phyloP scores from a whole-genome alignment of 2,329 filamentous ascomycete genomes.

The Penicillium sp. region DNA sequence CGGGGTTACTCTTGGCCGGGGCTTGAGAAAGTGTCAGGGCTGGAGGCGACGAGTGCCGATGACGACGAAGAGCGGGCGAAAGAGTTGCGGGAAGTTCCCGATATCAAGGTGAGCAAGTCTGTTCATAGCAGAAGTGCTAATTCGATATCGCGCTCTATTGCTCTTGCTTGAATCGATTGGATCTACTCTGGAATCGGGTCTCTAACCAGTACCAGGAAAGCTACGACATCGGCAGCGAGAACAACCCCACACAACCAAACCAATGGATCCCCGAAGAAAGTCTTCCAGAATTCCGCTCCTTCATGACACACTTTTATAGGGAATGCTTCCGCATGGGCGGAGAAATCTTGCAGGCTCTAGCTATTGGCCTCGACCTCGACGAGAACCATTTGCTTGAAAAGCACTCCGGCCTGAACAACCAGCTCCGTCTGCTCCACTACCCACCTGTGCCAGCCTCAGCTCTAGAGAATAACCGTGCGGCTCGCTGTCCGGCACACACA shows the following conservation, averaged over 20 bases:
- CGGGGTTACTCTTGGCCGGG: constrained; percentile 60
- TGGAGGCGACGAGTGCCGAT: constrained; percentile 38
- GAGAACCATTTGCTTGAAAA: constrained; percentile 48
- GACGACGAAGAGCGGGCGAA: constrained; percentile 44
- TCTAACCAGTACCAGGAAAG: constrained; percentile 44
- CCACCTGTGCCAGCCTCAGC: constrained; percentile 49
- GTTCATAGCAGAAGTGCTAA: background rate
- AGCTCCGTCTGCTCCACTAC: constrained; percentile 63
- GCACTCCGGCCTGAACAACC: constrained; percentile 59
- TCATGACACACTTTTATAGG: constrained; percentile 54
- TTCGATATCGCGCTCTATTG: background rate
- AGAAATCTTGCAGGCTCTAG: constrained; percentile 50
- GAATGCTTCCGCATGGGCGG: constrained; percentile 45
- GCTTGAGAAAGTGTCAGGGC: constrained; percentile 54
- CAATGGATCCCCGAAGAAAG: constrained; percentile 51
- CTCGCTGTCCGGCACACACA: constrained; percentile 55
- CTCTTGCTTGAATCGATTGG: background rate
- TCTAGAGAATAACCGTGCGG: constrained; percentile 45
- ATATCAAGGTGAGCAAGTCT: constrained; percentile 50
- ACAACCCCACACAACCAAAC: constrained; percentile 49
- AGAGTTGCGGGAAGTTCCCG: constrained; percentile 48
- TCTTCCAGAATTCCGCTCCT: constrained; percentile 50
- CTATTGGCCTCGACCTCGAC: constrained; percentile 50
- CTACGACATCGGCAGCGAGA: constrained; percentile 54
- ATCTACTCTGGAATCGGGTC: background rate